Base-by-base conservation (phyloP, 2,329 filamentous ascomycete species). In the Aspergillus nomiae region DNA sequence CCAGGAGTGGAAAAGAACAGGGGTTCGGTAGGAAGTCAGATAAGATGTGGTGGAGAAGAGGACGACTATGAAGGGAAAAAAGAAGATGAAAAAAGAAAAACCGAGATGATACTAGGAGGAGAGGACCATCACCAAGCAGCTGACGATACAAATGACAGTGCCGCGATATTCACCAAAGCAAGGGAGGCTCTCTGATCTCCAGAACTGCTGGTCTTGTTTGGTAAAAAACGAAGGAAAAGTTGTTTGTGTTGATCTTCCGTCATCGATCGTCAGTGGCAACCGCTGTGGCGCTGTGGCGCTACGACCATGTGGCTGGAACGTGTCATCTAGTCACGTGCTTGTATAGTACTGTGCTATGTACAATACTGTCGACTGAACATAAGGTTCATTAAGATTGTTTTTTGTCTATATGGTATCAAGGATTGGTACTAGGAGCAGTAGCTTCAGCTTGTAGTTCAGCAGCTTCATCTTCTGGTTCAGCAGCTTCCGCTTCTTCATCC, bases 221-320 rank as follows among this genome's bases (percentile, higher is more conserved):
- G 58, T 53, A 61, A 57, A 60, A 59, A 63, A 65, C 57, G 61
- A 69, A 66, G 62, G 53, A 50, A 38, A 63, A 64, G 62, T 61
- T 68, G 66, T 67, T 65, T 66, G 59, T 67, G 63, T 67, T 65
- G 63, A 63, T 65, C 53, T 63, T 62, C 63, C 67, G 63, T 69
- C 68, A 69, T 70, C 61, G 67, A 68, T 65, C 56, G 59, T 64
- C 59, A 59, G 69, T 70, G 68, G 67, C 65, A 70, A 70, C 67
- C 43, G 4, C 11, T 50, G 67, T 67, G 67, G 65, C 67, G 62
- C 16, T 48, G 56, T 43, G 59, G 62, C 56, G 61, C 62, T n/a
- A 63, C 64, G 66, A 60, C 28, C 46, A 54, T 60, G 36, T 62
- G 60, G 62, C 63, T 61, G 57, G 54, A 16, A 54, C 61, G 50